Percentiles rank a stretch among this genome's conserved stretches.
phyloP scores from a whole-genome alignment of 176 grass and related monocot genomes.

The Aegilops tauschii region DNA sequence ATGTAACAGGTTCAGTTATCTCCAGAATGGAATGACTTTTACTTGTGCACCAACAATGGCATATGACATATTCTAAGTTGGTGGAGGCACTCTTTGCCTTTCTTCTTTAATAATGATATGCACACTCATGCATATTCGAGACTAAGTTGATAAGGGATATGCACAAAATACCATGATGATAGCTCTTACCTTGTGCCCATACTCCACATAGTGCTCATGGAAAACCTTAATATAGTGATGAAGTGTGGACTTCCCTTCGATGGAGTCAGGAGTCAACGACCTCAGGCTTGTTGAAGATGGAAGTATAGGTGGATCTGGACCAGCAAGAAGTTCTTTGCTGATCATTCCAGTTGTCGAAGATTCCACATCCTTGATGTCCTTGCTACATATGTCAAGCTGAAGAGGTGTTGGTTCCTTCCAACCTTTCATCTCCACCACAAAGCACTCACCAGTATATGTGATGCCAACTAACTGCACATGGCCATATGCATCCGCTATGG shows the following conservation, averaged over 20 bases:
- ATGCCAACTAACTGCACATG: conserved; percentile 77
- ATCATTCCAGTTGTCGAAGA: conserved; percentile 53
- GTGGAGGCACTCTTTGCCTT: too few species aligned
- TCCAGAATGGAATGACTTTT: background rate
- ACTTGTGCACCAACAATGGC: background rate
- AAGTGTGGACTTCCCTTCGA: conserved; percentile 86
- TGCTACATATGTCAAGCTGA: conserved; percentile 50
- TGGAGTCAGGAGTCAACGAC: conserved; percentile 67
- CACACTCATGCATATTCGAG: too few species aligned
- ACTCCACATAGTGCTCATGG: conserved; percentile 96
- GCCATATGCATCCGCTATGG: conserved; percentile 75
- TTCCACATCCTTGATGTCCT: conserved; percentile 46
- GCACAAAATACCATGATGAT: background rate
- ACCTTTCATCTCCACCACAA: conserved; percentile 88
- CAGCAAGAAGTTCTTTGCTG: conserved; percentile 74
- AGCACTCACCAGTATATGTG: conserved; percentile 64
- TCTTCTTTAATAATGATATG: too few species aligned
- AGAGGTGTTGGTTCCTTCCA: conserved; percentile 69
- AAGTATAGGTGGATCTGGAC: conserved; percentile 67
- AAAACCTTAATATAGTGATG: conserved; percentile 98
- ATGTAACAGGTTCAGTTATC: background rate
- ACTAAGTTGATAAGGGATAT: background rate
- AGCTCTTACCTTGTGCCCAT: conserved; percentile 80
- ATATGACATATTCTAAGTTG: background rate
- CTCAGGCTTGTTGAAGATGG: conserved; percentile 63